phyloP scores from a whole-genome alignment of 139 green algal genomes.

The Chlamydomonas sp. region DNA sequence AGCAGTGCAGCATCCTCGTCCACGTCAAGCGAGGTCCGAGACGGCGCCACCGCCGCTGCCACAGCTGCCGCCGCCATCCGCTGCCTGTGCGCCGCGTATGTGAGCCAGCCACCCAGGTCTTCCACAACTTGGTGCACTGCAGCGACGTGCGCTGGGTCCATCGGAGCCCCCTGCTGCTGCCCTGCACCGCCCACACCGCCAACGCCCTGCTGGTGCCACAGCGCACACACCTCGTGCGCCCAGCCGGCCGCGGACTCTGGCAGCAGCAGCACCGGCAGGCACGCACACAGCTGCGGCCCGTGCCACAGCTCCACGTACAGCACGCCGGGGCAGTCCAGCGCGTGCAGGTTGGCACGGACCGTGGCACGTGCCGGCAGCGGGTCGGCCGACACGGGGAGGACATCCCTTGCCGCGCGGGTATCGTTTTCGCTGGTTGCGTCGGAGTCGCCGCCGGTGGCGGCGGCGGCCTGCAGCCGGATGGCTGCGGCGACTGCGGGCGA shows the following conservation, averaged over 20 bases:
- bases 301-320: constrained; percentile 45
- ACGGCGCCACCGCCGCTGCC: not conserved
- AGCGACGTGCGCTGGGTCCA: not conserved
- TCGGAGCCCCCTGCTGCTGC: no score
- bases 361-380: constrained; percentile 15
- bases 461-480: constrained; percentile 25
- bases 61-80: not conserved
- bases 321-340: constrained; percentile 15
- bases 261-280: constrained; percentile 36
- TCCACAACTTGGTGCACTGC: constrained; percentile 32
- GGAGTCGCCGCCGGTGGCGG: not conserved
- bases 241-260: constrained; percentile 4
- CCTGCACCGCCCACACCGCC: not conserved
- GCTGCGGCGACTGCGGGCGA: constrained; percentile 31
- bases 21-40: not conserved
- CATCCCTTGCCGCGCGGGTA: constrained; percentile 28
- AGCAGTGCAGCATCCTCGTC: no score
- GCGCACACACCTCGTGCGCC: constrained; percentile 21
- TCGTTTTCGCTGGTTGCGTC: constrained; percentile 16
- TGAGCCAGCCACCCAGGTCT: constrained; percentile 35
- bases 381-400: not conserved
- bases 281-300: constrained; percentile 27
- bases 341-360: constrained; percentile 9
- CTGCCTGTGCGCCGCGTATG: constrained; percentile 29
- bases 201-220: constrained; percentile 23